Conservation (phyloP, 495 filamentous ascomycete genomes). For the Penicillium waksmanii region DNA sequence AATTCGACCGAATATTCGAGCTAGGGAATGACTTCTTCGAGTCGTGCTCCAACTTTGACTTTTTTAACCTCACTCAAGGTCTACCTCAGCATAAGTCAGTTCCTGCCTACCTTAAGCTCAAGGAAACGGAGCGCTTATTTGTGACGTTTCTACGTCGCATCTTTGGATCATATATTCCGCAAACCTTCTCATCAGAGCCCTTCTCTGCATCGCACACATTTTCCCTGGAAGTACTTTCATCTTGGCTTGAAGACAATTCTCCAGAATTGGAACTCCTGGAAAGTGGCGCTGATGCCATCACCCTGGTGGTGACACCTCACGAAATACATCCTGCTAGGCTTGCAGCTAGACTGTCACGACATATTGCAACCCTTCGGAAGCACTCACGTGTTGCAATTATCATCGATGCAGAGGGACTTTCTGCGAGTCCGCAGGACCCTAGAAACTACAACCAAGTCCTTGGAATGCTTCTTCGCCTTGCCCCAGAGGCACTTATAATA, state of each 20-base stretch:
- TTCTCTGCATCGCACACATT: slow-evolving; percentile 51
- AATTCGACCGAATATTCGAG: slow-evolving; percentile 49
- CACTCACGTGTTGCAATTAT: slow-evolving; percentile 29
- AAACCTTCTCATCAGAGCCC: slow-evolving; percentile 16
- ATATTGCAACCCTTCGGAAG: slow-evolving; percentile 25
- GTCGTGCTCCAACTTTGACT: slow-evolving; percentile 69
- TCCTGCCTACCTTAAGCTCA: slow-evolving; percentile 40
- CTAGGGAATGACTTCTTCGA: slow-evolving; percentile 51
- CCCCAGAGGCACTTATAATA: slow-evolving; percentile 26
- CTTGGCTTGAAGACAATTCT: slow-evolving; percentile 48
- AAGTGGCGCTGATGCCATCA: slow-evolving; percentile 62
- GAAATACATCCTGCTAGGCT: background rate
- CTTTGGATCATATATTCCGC: slow-evolving; percentile 29
- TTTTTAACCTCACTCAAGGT: slow-evolving; percentile 59
- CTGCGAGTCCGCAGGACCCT: background rate
- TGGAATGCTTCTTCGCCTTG: slow-evolving; percentile 21
- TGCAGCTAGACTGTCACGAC: slow-evolving; percentile 10
- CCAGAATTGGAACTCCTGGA: slow-evolving; percentile 62
- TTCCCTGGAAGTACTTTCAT: slow-evolving; percentile 57
- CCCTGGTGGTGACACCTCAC: slow-evolving; percentile 54
- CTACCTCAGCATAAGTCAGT: slow-evolving; percentile 5
- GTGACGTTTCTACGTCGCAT: slow-evolving; percentile 28
- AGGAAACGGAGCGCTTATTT: slow-evolving; percentile 36
- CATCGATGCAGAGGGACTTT: slow-evolving; percentile 15
- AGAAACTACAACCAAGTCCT: slow-evolving; percentile 8